Percentiles rank a stretch among this genome's conserved stretches.
Evolutionary conservation across 2,329 filamentous ascomycete species (phyloP).

Genomic region (Blastomyces emzantsi): DNA sequence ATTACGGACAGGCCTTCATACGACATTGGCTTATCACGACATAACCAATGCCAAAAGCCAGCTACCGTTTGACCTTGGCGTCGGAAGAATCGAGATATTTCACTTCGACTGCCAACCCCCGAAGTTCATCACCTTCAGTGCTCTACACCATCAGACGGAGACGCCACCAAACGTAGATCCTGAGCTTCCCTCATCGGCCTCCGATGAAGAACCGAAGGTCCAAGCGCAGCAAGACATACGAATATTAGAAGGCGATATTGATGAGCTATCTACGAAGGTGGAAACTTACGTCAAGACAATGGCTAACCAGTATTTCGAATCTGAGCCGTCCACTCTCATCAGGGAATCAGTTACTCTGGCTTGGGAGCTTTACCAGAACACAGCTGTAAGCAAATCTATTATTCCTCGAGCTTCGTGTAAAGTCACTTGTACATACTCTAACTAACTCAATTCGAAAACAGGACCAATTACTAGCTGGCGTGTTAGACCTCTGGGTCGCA

Average conservation of each 20-base stretch:
- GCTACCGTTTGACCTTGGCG: slow-evolving; percentile 40
- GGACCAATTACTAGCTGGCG: slow-evolving; percentile 42
- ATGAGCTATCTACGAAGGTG: slow-evolving; percentile 44
- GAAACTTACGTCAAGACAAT: slow-evolving; percentile 47
- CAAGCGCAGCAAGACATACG: slow-evolving; percentile 35
- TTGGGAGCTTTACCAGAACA: slow-evolving; percentile 30
- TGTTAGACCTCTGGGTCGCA: slow-evolving; percentile 48
- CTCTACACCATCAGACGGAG: slow-evolving; percentile 33
- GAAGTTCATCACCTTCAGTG: slow-evolving; percentile 41
- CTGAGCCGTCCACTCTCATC: slow-evolving; percentile 45
- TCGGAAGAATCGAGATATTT: slow-evolving; percentile 46
- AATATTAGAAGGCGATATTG: slow-evolving; percentile 42
- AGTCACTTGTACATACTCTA: slow-evolving; percentile 1
- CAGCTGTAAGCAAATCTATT: slow-evolving; percentile 26
- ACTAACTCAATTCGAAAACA: slow-evolving; percentile 14
- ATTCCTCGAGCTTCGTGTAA: background rate
- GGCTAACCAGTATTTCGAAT: slow-evolving; percentile 38
- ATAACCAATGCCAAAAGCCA: slow-evolving; percentile 42
- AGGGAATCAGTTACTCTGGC: slow-evolving; percentile 40
- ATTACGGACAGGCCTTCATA: slow-evolving; percentile 36
- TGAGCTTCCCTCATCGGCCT: slow-evolving; percentile 35
- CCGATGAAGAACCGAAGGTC: slow-evolving; percentile 30
- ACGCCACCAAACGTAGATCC: slow-evolving; percentile 31
- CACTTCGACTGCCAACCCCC: slow-evolving; percentile 46
- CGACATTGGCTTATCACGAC: slow-evolving; percentile 44